Conservation (phyloP, 208 protist species). For the Paratrypanosoma confusum region DNA sequence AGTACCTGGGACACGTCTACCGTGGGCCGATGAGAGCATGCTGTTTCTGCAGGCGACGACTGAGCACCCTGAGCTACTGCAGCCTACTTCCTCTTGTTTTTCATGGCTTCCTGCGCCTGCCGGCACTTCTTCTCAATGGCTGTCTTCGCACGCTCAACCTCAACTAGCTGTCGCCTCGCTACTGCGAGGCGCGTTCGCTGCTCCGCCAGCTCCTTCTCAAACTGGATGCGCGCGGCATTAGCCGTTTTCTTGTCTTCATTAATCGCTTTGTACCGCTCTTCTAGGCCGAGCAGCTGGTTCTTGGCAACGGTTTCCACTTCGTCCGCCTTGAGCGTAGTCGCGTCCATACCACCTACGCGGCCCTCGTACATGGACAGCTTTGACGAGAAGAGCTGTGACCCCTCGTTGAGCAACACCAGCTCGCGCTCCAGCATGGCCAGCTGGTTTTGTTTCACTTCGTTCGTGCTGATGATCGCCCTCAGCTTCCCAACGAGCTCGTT, state of each 20-base stretch:
- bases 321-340: conserved; percentile 34
- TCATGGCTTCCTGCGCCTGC: conserved; percentile 30
- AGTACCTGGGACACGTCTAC: no score
- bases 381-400: conserved; percentile 23
- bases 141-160: conserved; percentile 35
- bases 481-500: conserved; percentile 36
- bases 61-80: not conserved
- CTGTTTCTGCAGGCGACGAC: not conserved
- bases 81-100: conserved; percentile 8
- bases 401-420: conserved; percentile 22
- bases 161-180: conserved; percentile 37
- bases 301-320: conserved; percentile 33
- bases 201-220: conserved; percentile 57
- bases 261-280: conserved; percentile 28
- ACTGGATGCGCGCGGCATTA: conserved; percentile 39
- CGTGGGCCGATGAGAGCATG: no score
- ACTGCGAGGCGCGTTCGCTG: conserved; percentile 32
- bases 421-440: conserved; percentile 58
- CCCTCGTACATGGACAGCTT: conserved; percentile 56
- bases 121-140: conserved; percentile 69
- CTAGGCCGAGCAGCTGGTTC: conserved; percentile 31
- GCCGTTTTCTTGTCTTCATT: conserved; percentile 48
- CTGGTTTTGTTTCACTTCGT: conserved; percentile 42
- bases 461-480: conserved; percentile 17
- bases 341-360: conserved; percentile 39